Percentiles rank a stretch among this genome's conserved stretches.
These are phyloP conservation scores for Schoenoplectus triqueter DNA, from an alignment of 202 grass and related monocot species.

Conservation along the genomic window DNA sequence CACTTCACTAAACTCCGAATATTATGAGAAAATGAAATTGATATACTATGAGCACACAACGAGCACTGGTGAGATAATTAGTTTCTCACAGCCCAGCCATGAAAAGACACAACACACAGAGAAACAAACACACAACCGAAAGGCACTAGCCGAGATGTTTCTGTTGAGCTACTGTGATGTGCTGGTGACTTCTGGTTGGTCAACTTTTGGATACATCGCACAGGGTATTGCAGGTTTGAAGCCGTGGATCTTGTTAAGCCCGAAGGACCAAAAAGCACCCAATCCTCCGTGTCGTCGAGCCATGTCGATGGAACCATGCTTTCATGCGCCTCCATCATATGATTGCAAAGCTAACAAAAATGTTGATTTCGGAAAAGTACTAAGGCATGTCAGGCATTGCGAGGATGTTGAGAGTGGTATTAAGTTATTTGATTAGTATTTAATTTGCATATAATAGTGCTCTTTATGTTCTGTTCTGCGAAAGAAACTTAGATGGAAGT, in stretches of 20 bases:
- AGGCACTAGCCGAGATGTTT: slow-evolving; percentile 72
- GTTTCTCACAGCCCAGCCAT: slow-evolving; percentile 62
- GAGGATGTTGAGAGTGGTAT: slow-evolving; percentile 26
- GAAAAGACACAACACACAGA: slow-evolving; percentile 47
- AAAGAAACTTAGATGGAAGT: too few species aligned
- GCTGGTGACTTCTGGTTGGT: slow-evolving; percentile 55
- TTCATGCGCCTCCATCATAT: slow-evolving; percentile 33
- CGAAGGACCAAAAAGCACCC: slow-evolving; percentile 37
- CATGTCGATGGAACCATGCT: slow-evolving; percentile 64
- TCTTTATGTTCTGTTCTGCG: too few species aligned
- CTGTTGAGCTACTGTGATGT: slow-evolving; percentile 65
- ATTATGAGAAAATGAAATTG: slow-evolving; percentile 57
- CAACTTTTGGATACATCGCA: slow-evolving; percentile 77
- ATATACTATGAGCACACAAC: slow-evolving; percentile 65
- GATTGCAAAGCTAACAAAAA: slow-evolving; percentile 35
- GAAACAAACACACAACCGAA: slow-evolving; percentile 56
- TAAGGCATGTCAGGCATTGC: slow-evolving; percentile 30
- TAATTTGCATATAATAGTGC: too few species aligned
- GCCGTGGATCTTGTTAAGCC: slow-evolving; percentile 46
- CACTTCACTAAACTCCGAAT: slow-evolving; percentile 52
- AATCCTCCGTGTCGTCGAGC: slow-evolving; percentile 45
- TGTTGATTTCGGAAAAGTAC: slow-evolving; percentile 15
- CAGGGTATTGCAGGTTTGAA: slow-evolving; percentile 54
- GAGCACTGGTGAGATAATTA: slow-evolving; percentile 39
- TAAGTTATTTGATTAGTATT: slow-evolving; percentile 48